A percentile compares a stretch with the other conserved stretches of the same genome.
Conservation (phyloP, 164 flowering plant genomes). For the Macadamia integrifolia region DNA sequence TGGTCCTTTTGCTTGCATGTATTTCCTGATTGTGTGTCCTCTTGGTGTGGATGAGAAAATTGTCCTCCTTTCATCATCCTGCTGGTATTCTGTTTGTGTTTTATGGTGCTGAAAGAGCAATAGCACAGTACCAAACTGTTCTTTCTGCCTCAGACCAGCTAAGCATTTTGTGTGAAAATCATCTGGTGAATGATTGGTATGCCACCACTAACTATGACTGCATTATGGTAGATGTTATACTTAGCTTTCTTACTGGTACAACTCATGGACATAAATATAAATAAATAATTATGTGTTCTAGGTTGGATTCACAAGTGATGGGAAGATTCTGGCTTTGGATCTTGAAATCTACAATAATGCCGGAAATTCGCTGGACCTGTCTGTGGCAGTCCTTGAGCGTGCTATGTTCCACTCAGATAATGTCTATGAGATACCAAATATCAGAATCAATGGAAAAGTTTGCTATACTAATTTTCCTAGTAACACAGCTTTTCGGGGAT, state of each 20-base stretch:
- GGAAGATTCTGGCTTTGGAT: constrained; percentile 80
- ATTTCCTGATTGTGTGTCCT: too few species aligned
- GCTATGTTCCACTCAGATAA: constrained; percentile 96
- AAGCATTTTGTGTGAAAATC: too few species aligned
- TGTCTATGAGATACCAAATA: constrained; percentile 86
- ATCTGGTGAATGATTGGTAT: too few species aligned
- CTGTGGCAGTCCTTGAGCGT: constrained; percentile 80
- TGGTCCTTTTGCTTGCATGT: too few species aligned
- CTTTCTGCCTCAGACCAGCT: too few species aligned
- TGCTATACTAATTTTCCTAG: constrained; percentile 92
- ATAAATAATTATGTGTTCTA: constrained; percentile 19
- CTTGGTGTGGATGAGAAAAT: too few species aligned
- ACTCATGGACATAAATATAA: neutral
- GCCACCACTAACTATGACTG: too few species aligned
- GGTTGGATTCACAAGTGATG: constrained; percentile 93
- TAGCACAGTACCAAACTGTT: neutral
- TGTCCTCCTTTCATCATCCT: too few species aligned
- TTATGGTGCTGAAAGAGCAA: neutral
- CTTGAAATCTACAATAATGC: constrained; percentile 90
- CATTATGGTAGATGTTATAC: neutral
- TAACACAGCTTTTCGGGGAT: constrained; percentile 96
- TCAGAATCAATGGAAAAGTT: constrained; percentile 66
- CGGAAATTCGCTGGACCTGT: constrained; percentile 87
- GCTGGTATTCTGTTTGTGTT: neutral
- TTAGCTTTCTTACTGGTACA: neutral